Conservation (phyloP, 306 rosid species). For the Dalbergia cultrata region DNA sequence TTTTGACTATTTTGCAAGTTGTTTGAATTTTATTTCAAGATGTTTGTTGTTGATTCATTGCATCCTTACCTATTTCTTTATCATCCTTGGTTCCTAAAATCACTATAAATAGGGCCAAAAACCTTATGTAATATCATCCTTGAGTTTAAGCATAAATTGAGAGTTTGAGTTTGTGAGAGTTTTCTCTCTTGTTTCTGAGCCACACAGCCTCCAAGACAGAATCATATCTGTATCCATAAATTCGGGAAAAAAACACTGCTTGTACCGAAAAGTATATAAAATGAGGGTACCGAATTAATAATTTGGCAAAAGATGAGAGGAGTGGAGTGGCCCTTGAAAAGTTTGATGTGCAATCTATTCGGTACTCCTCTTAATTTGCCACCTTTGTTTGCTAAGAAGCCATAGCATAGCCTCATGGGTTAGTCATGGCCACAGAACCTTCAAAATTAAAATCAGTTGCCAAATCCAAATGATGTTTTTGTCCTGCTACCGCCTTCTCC, state of each 20-base stretch:
- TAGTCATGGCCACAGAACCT: conserved; percentile 14
- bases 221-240: neutral
- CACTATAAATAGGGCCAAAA: too few species aligned
- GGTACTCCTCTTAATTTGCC: conserved; percentile 26
- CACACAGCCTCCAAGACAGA: conserved; percentile 24
- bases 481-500: conserved; percentile 97
- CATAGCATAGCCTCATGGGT: neutral
- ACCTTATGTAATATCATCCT: too few species aligned
- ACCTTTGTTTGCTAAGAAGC: neutral
- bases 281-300: neutral
- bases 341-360: conserved; percentile 7
- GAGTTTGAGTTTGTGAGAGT: too few species aligned
- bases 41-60: too few species aligned
- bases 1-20: too few species aligned
- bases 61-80: too few species aligned
- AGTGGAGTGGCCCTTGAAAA: neutral
- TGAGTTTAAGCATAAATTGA: too few species aligned
- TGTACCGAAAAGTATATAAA: conserved; percentile 14
- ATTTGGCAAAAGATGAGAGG: conserved; percentile 5
- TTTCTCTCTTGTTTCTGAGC: too few species aligned
- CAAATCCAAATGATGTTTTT: conserved; percentile 92
- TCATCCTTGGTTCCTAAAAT: too few species aligned
- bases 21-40: too few species aligned
- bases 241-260: neutral
- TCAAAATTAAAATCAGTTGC: conserved; percentile 47